Percentiles rank a stretch among this genome's conserved stretches.
phyloP scores from a whole-genome alignment of 2,329 filamentous ascomycete species.

The Saccharata proteae region DNA sequence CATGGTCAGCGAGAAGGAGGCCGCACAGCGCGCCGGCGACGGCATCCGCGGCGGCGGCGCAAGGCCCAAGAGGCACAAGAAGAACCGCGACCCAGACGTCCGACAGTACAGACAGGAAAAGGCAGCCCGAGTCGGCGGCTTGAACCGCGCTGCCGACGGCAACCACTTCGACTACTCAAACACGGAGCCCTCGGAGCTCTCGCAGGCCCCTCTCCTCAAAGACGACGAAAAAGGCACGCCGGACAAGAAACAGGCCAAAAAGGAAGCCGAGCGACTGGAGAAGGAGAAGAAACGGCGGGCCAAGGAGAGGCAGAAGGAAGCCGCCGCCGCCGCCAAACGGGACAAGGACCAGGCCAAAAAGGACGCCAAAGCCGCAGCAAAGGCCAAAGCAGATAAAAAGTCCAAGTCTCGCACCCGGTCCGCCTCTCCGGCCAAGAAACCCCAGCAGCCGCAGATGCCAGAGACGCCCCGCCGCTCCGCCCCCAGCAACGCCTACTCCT shows the following conservation, averaged over 20 bases:
- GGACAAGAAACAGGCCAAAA: conserved; percentile 17
- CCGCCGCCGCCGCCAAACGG: conserved; percentile 17
- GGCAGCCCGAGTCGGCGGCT: conserved; percentile 72
- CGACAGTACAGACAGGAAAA: conserved; percentile 78
- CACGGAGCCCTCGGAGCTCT: conserved; percentile 46
- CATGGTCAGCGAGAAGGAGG: conserved; percentile 30
- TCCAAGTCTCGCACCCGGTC: conserved; percentile 23
- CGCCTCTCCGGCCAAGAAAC: conserved; percentile 12
- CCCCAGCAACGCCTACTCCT: conserved; percentile 34
- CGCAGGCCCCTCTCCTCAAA: conserved; percentile 33
- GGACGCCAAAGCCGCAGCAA: conserved; percentile 31
- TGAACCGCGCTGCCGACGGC: conserved; percentile 73
- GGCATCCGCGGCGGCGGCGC: conserved; percentile 35
- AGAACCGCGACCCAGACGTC: conserved; percentile 47
- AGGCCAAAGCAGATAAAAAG: conserved; percentile 28
- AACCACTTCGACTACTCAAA: conserved; percentile 70
- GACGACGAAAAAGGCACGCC: no score
- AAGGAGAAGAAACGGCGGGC: conserved; percentile 27
- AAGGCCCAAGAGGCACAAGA: conserved; percentile 44
- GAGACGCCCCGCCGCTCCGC: conserved; percentile 18
- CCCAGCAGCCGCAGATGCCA: conserved; percentile 5
- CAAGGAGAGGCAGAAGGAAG: conserved; percentile 23
- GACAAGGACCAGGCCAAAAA: conserved; percentile 19
- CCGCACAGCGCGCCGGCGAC: conserved; percentile 26
- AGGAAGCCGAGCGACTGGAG: conserved; percentile 31